Percentiles rank a stretch among this genome's conserved stretches.
phyloP scores from a whole-genome alignment of 495 filamentous ascomycete species.

The Hypoxylon fuscum region DNA sequence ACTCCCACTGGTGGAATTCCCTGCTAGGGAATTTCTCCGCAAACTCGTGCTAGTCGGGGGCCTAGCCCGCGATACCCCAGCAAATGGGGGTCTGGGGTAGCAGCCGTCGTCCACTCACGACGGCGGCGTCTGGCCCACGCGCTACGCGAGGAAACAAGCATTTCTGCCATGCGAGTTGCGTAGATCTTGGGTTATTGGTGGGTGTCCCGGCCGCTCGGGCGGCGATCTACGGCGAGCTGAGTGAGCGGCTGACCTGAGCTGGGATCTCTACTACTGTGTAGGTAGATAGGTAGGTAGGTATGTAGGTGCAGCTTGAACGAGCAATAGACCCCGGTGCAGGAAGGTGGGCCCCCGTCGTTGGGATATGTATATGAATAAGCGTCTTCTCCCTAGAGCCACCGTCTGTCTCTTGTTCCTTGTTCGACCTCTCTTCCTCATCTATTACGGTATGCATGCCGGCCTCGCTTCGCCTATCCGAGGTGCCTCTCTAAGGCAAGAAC shows the following conservation, averaged over 20 bases:
- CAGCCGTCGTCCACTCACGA: conserved; percentile 3
- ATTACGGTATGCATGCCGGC: not conserved
- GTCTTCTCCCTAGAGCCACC: not conserved
- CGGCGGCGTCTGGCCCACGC: too few relatives aligned
- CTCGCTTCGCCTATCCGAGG: not conserved
- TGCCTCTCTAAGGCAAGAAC: not conserved
- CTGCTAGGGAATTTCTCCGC: conserved; percentile 18
- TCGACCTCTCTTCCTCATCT: not conserved
- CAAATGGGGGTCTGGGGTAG: conserved; percentile 2
- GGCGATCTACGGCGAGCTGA: conserved; percentile 5
- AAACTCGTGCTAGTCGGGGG: not conserved
- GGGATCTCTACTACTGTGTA: too few relatives aligned
- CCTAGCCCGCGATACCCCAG: not conserved
- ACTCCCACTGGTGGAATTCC: conserved; percentile 35
- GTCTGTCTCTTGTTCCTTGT: too few relatives aligned
- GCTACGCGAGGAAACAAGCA: conserved; percentile 10
- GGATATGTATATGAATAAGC: conserved; percentile 11
- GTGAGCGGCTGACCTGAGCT: conserved; percentile 9
- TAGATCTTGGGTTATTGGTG: conserved; percentile 7
- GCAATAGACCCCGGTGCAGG: conserved; percentile 1
- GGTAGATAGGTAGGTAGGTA: not conserved
- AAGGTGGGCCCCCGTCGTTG: not conserved
- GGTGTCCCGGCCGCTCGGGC: conserved; percentile 17
- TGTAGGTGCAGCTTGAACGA: conserved; percentile 6
- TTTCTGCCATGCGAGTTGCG: not conserved